Base-by-base conservation (phyloP, 352 stramenopile genomes). In the Pythium guiyangense region DNA sequence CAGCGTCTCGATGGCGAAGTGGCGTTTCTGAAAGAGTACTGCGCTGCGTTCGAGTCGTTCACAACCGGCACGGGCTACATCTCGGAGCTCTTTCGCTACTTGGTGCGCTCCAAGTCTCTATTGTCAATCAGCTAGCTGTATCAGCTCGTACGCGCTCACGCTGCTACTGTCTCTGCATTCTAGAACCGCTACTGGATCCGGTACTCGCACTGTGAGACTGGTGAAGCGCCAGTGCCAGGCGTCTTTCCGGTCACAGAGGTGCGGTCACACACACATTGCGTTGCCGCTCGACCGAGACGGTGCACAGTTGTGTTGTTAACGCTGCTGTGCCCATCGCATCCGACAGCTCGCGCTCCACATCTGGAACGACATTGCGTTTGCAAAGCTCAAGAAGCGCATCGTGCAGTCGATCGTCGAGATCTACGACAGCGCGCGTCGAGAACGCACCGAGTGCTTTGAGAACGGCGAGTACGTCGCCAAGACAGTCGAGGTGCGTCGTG, bases 151-250 rank as follows among this genome's bases (percentile, higher is more conserved):
- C 27, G 47, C 47, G 17, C 46, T 18, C 18, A 39, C 47, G 8
- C 10, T 26, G 18, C 20, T 47, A 25, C n/a, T 47, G 20, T 47
- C 17, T 18, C 42, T 47, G 20, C 14, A 18, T 29, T 14, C 17
- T 42, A 88, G 77, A 92, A 94, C 50, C 83, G 85, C 25, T 94
- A 93, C 57, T 94, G 85, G 85, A 92, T 94, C 62, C 80, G 74
- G 39, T 94, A 92, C 60, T 90, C 85, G 6, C 85, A 94, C 44
- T 94, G 80, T 34, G 79, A 91, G 59, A 93, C 79, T 25, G 85
- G 85, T 4, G 80, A 93, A 54, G 85, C 85, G 8, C 85, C 85
- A 47, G 81, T 94, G 55, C 81, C 80, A 31, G 85, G 85, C 20
- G 85, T 94, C 37, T 94, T 91, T 62, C 75, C 85, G 6, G 68